These are phyloP conservation scores for Euphrasia confusa DNA, from an alignment of 257 asterid species.

Conservation along the genomic window DNA sequence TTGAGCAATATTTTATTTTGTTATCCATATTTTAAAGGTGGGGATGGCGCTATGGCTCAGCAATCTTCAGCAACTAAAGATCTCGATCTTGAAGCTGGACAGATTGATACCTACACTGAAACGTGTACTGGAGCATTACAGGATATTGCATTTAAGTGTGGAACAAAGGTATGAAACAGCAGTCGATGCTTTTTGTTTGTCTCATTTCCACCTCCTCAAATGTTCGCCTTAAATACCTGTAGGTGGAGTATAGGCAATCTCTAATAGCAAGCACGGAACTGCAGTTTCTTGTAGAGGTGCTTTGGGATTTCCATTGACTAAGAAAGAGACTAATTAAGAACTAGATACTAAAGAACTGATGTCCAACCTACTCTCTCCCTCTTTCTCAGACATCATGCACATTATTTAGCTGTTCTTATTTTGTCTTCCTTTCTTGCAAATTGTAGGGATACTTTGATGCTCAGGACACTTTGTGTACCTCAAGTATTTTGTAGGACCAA, in stretches of 20 bases:
- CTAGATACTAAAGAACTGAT: not conserved
- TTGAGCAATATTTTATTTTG: slow-evolving; percentile 18
- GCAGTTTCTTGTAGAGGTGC: slow-evolving; percentile 75
- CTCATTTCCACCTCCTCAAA: slow-evolving; percentile 26
- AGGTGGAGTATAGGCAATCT: slow-evolving; percentile 77
- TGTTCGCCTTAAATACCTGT: slow-evolving; percentile 35
- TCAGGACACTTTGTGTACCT: slow-evolving; percentile 14
- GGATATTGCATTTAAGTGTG: slow-evolving; percentile 82
- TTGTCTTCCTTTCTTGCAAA: slow-evolving; percentile 3
- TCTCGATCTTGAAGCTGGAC: slow-evolving; percentile 74
- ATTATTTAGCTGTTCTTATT: too few species aligned
- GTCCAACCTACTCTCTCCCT: too few species aligned
- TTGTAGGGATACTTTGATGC: slow-evolving; percentile 7
- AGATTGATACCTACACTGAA: slow-evolving; percentile 57
- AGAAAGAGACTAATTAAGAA: slow-evolving; percentile 18
- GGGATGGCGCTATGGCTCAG: slow-evolving; percentile 50
- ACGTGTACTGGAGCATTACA: slow-evolving; percentile 60
- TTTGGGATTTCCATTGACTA: slow-evolving; percentile 15
- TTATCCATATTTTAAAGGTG: slow-evolving; percentile 43
- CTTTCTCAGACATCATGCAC: not conserved
- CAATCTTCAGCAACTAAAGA: slow-evolving; percentile 55
- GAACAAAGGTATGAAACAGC: slow-evolving; percentile 62
- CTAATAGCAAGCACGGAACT: slow-evolving; percentile 46
- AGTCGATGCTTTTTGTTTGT: slow-evolving; percentile 3
- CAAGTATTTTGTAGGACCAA: slow-evolving; percentile 16